A percentile compares a stretch with the other conserved stretches of the same genome.
phyloP scores from a whole-genome alignment of 208 protist species.

The Acanthamoeba royreba region DNA sequence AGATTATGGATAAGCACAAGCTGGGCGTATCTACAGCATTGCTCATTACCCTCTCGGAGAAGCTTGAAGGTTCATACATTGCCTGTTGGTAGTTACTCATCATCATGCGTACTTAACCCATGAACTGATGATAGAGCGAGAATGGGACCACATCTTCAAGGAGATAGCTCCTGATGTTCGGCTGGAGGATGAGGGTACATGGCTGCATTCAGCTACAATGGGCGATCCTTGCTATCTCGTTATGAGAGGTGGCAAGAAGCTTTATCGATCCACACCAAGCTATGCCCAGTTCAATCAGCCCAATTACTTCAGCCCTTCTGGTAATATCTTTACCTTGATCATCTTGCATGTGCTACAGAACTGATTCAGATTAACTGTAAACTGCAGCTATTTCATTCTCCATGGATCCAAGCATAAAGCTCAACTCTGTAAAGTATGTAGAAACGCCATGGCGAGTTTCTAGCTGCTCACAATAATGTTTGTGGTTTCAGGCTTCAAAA shows the following conservation, averaged over 20 bases:
- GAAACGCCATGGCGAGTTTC: not conserved
- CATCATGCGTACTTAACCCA: not conserved
- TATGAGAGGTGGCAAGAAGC: not conserved
- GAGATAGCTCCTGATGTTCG: not conserved
- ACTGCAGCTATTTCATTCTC: not conserved
- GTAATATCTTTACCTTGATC: not conserved
- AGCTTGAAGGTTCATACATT: not conserved
- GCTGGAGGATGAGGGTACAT: not conserved
- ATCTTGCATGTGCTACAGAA: not conserved
- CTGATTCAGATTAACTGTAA: not conserved
- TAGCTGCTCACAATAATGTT: not conserved
- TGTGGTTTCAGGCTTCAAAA: not conserved
- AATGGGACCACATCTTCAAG: not conserved
- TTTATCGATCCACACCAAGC: not conserved
- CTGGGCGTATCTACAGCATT: not conserved
- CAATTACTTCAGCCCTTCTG: not conserved
- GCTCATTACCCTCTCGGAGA: not conserved
- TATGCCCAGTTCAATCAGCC: constrained; percentile 6
- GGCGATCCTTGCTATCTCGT: constrained; percentile 17
- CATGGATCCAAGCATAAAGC: constrained; percentile 13
- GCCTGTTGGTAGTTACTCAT: not conserved
- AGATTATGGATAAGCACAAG: not conserved
- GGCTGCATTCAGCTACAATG: not conserved
- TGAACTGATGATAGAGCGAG: too few species aligned
- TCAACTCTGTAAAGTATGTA: not conserved